Conservation (phyloP, 108 stramenopile species). For the Thalassiosira profunda region DNA sequence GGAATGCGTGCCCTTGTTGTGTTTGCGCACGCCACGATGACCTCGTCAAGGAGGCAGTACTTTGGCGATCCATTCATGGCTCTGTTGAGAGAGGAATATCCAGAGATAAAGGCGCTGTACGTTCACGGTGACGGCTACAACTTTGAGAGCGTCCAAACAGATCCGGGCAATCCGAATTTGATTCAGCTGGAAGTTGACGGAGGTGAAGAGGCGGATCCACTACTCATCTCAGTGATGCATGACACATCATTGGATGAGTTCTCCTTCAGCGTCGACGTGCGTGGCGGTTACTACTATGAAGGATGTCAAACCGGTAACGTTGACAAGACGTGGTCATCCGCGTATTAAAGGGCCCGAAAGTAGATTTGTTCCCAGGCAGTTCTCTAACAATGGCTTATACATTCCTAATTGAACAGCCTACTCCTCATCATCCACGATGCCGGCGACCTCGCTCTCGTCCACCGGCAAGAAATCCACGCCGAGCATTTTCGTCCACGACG, state of each 20-base stretch:
- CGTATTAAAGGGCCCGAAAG: no score
- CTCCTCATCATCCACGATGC: no score
- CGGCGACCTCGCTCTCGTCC: constrained; percentile 45
- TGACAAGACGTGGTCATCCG: constrained; percentile 41
- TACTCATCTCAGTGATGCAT: constrained; percentile 25
- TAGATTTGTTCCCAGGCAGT: no score
- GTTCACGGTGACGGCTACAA: constrained; percentile 38
- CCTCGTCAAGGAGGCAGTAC: constrained; percentile 1
- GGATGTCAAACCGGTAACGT: constrained; percentile 16
- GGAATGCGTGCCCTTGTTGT: constrained; percentile 34
- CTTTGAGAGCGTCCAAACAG: constrained; percentile 5
- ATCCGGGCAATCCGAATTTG: constrained; percentile 22
- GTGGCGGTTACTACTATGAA: constrained; percentile 19
- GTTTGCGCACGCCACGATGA: constrained; percentile 37
- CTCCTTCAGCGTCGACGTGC: constrained; percentile 18
- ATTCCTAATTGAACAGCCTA: no score
- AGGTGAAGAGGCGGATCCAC: constrained; percentile 25
- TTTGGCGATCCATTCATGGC: constrained; percentile 31
- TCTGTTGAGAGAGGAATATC: constrained; percentile 15
- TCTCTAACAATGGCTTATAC: no score
- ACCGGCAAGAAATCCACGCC: constrained; percentile 55
- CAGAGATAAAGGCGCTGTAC: constrained; percentile 24
- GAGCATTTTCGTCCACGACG: constrained; percentile 84
- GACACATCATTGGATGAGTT: neutral
- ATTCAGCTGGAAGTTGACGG: constrained; percentile 16